phyloP scores from a whole-genome alignment of 2,329 filamentous ascomycete species.

The Stagonosporopsis cucurbitacearum region DNA sequence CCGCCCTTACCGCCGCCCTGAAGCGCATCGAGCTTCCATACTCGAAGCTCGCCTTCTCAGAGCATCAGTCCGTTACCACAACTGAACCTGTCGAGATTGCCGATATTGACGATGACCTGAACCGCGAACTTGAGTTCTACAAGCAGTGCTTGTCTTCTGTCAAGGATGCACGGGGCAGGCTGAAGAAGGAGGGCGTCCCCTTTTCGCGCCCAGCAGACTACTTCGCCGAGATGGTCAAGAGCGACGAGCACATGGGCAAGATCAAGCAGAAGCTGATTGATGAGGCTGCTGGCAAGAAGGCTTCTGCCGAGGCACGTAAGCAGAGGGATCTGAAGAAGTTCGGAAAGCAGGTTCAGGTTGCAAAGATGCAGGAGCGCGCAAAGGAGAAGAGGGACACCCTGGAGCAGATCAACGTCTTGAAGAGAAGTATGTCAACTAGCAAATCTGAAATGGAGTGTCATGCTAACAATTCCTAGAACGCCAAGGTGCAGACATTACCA shows the following conservation, averaged over 20 bases:
- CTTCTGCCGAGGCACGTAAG: slow-evolving; percentile 86
- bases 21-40: slow-evolving; percentile 78
- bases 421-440: slow-evolving; percentile 76
- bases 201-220: slow-evolving; percentile 93
- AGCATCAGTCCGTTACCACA: slow-evolving; percentile 79
- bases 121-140: slow-evolving; percentile 92
- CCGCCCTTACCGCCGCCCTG: slow-evolving; percentile 79
- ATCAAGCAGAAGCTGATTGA: slow-evolving; percentile 93
- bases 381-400: slow-evolving; percentile 92
- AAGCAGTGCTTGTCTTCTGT: slow-evolving; percentile 84
- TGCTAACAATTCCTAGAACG: slow-evolving; percentile 68
- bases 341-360: slow-evolving; percentile 96
- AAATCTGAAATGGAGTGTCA: neutral
- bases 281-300: slow-evolving; percentile 90
- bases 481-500: slow-evolving; percentile 71
- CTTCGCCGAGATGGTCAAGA: slow-evolving; percentile 99
- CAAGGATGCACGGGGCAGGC: slow-evolving; percentile 71
- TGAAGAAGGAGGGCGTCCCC: slow-evolving; percentile 81
- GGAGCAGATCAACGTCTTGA: slow-evolving; percentile 93
- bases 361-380: slow-evolving; percentile 90
- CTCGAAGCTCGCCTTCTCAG: slow-evolving; percentile 76
- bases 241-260: slow-evolving; percentile 96
- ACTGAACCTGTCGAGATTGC: slow-evolving; percentile 72
- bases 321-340: slow-evolving; percentile 98
- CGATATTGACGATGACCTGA: slow-evolving; percentile 89